Conservation (phyloP, 2,329 filamentous ascomycete species). For the Ramichloridium luteum region DNA sequence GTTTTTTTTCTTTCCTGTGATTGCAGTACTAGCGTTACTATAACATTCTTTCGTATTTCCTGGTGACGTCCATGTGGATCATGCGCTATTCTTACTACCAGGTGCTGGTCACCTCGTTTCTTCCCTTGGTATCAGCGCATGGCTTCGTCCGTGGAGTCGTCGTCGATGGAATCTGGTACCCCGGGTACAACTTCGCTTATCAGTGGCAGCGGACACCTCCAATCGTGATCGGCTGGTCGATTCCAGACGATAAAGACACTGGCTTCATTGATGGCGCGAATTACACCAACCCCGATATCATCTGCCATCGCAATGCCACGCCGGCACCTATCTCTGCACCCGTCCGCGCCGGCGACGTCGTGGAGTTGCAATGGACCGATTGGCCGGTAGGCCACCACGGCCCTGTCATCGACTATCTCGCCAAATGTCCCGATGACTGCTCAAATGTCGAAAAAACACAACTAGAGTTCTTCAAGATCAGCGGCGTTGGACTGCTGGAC, state of each 20-base stretch:
- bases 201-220: constrained; percentile 27
- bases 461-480: constrained; percentile 54
- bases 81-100: no score
- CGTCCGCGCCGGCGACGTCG: no score
- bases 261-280: constrained; percentile 6
- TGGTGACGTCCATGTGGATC: no score
- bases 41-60: no score
- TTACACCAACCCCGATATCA: constrained; percentile 6
- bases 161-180: constrained; percentile 36
- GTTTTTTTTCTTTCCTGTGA: no score
- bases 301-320: constrained; percentile 5
- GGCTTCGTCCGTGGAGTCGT: constrained; percentile 34
- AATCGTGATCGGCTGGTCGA: constrained; percentile 44
- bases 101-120: constrained; percentile 24
- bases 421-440: constrained; percentile 46
- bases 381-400: no score
- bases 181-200: constrained; percentile 32
- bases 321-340: no score
- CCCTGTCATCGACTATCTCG: constrained; percentile 53
- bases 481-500: constrained; percentile 41
- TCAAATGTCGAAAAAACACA: constrained; percentile 39
- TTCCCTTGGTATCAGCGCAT: constrained; percentile 34
- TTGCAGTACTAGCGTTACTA: no score
- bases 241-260: constrained; percentile 28
- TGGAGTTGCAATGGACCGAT: no score